Evolutionary conservation across 768 basidiomycete genomes (phyloP), one percentile per base, ranked within the genome.

Genomic region (Leccinum ochraceum): DNA sequence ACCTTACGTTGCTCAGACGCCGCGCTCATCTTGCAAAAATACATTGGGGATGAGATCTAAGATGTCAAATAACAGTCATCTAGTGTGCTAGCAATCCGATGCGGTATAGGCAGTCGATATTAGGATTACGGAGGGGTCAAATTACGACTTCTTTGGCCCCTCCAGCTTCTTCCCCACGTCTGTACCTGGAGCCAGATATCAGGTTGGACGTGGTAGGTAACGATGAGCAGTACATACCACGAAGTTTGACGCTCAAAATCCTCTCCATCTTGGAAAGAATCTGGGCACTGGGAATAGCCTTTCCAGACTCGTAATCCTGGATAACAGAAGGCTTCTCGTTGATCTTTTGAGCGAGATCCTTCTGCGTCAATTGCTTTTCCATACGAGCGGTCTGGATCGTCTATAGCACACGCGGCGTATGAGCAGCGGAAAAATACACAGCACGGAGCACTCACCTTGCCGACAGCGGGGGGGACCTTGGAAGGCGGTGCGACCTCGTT

Each of bases 401-500:
- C 86, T 93, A 68, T 62, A 16, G 5, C n/a, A 69, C 32, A 52
- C 62, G 50, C 56, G 26, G 28, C 46, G 28, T 36, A 58, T 64
- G 39, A 63, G 42, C 54, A 22, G 26, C 2, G n/a, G 16, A 24
- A 39, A 22, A 52, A 53, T 34, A 44, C 6, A 46, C 17, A 3
- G 20, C 22, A 22, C 51, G 20, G 20, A 3, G 39, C 1, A 74
- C 82, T 48, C 70, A 89, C 91, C 75, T 86, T 87, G 64, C 91
- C 90, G 62, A 91, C 91, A 24, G 79, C 80, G 9, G 86, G 80
- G 2, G 81, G 73, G 64, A 98, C 78, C 77, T 94, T 96, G 56
- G 89, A 66, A 52, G 95, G 95, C 7, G 95, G 94, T 9, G 94
- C 93, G 24, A 96, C 94, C 70, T 96, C 95, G 74, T 98, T 95